Evolutionary conservation across 1,284 basidiomycete genomes (phyloP), one percentile per base, ranked within the genome.

Genomic region (Sutorius eximius): DNA sequence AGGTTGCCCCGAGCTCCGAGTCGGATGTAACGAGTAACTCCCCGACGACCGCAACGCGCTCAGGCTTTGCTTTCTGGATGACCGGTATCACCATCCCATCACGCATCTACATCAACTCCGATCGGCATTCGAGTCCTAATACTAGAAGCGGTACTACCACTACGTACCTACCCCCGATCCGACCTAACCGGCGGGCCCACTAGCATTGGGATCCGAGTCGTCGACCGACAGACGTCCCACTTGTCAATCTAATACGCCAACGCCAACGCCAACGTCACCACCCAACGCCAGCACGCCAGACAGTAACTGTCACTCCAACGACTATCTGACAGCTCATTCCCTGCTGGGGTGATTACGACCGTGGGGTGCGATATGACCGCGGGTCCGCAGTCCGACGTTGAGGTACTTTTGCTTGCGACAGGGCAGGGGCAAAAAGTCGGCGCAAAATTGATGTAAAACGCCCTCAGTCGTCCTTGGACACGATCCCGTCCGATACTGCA

Each of bases 301-400:
- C 41, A 37, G 53, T 33, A 48, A 37, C 10, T 40, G 34, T 37
- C 52, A 38, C 15, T 6, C 24, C 41, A 12, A 11, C 13, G 15
- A 10, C 36, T n/a, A 20, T 42, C 45, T 42, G 24, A 32, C 37
- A 8, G 16, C 49, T 3, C n/a, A n/a, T 24, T 51, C 34, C 45
- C 22, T 22, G 30, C 34, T 18, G 36, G 36, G 10, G n/a, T 12
- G n/a, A 37, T 18, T 9, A 37, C 36, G 16, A 18, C 34, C n/a
- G 13, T 24, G 49, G 9, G 3, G 36, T 47, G 61, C 59, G 59
- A 61, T 63, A 63, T 61, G 45, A 61, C 44, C 59, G 59, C 60
- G 58, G 58, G 58, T 57, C 53, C 59, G 53, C 60, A 59, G 51
- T 51, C 34, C 16, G 37, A 45, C 12, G n/a, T 37, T 30, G 36